Base-by-base conservation (phyloP, 352 stramenopile species). In the Phytophthora melonis region DNA sequence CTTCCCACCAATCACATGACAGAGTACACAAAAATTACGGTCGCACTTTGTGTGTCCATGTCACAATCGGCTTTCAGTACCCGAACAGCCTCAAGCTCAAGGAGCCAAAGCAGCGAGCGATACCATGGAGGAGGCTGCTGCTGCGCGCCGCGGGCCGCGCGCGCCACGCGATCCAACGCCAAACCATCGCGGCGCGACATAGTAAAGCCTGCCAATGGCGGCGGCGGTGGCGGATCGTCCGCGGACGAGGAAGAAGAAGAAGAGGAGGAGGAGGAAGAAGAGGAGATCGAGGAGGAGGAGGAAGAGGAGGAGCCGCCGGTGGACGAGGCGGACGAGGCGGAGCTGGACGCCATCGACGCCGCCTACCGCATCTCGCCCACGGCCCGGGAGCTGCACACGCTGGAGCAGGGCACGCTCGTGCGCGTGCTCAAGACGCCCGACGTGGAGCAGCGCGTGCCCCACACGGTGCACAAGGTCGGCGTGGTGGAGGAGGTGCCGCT, bases 391-490 rank as follows among this genome's bases (percentile, higher is more conserved):
- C 77, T 92, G 47, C 75, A 89, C 60, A 77, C 84, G 41, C 79
- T 93, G 30, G 79, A 89, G 47, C 58, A 81, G 21, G 88, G 85
- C 5, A 82, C 87, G 43, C 83, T 95, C 21, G 88, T 95, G 72
- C 83, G 84, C 19, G 90, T 95, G 27, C 58, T 80, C 16, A 85
- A 82, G 67, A 96, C 87, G 39, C 76, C 88, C 5, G 88, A 96
- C 59, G 90, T 96, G 10, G 90, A 95, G 34, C 88, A 95, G 77
- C 88, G 90, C 45, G 83, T 96, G 52, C 88, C 90, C 14, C 90
- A 96, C 58, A 96, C 89, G 8, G 74, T 90, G 7, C 70, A 84
- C 70, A 95, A 96, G 77, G 70, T 96, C 25, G 90, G 90, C 19
- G 72, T 94, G 19, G 88, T 96, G 32, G 88, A 95, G 61, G 90